Conservation (phyloP, 306 rosid species). For the Luffa aegyptiaca region DNA sequence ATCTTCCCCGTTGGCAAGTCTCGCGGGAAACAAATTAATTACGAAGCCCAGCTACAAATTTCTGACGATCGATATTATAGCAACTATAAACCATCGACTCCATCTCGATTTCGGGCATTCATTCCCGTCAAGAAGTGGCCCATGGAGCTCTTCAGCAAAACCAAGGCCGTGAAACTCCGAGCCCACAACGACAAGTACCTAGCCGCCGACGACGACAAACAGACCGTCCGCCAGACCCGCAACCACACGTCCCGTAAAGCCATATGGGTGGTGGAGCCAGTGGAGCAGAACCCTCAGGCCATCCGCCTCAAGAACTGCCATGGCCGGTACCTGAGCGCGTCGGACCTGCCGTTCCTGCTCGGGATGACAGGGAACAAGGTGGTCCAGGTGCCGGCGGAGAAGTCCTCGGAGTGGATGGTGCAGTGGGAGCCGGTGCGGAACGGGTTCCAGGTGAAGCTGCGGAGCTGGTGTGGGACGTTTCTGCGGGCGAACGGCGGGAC, state of each 20-base stretch:
- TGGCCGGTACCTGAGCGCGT: constrained; percentile 52
- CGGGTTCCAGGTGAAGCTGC: constrained; percentile 59
- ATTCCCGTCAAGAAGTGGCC: no score
- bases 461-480: constrained; percentile 61
- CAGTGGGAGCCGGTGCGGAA: constrained; percentile 74
- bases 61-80: background rate
- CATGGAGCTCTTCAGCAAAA: constrained; percentile 39
- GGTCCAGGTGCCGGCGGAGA: constrained; percentile 19
- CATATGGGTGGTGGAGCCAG: constrained; percentile 48
- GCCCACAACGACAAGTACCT: constrained; percentile 69
- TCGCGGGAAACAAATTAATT: no score
- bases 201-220: constrained; percentile 36
- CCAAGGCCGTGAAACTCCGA: constrained; percentile 43
- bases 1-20: background rate
- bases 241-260: constrained; percentile 29
- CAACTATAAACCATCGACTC: background rate
- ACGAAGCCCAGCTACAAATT: background rate
- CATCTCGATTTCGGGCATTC: background rate
- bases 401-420: constrained; percentile 14
- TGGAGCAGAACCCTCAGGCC: constrained; percentile 25
- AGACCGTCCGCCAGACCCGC: constrained; percentile 52
- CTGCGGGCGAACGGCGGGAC: constrained; percentile 68
- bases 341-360: constrained; percentile 33
- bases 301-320: constrained; percentile 49
- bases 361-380: constrained; percentile 60